phyloP scores from a whole-genome alignment of 306 rosid species.

The Inga laurina region DNA sequence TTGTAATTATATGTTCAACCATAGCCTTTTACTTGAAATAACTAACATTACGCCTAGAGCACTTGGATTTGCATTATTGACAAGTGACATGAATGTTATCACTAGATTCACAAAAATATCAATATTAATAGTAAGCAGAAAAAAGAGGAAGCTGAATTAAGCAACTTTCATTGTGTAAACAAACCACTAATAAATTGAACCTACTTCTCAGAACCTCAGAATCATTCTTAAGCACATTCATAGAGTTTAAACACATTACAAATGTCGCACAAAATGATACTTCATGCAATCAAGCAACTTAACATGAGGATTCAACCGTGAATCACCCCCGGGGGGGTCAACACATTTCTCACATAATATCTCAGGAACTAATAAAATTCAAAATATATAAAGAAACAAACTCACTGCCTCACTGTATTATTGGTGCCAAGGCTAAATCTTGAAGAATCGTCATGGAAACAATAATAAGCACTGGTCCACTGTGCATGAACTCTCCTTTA shows the following conservation, averaged over 20 bases:
- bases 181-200: not conserved
- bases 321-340: not conserved
- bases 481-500: conserved; percentile 82
- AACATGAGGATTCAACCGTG: not conserved
- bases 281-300: not conserved
- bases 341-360: not conserved
- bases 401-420: conserved; percentile 78
- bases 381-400: not conserved
- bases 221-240: not conserved
- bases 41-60: not conserved
- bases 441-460: conserved; percentile 94
- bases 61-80: not conserved
- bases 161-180: not conserved
- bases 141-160: not conserved
- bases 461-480: conserved; percentile 84
- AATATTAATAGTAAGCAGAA: not conserved
- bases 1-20: not conserved
- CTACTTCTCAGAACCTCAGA: not conserved
- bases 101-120: not conserved
- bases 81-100: not conserved
- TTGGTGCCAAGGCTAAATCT: conserved; percentile 83
- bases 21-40: not conserved
- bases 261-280: not conserved
- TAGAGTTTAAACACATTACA: not conserved
- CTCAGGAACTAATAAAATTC: not conserved